Evolutionary conservation across 768 basidiomycete genomes (phyloP).

Genomic region (Phlebiopsis flavidoalba): DNA sequence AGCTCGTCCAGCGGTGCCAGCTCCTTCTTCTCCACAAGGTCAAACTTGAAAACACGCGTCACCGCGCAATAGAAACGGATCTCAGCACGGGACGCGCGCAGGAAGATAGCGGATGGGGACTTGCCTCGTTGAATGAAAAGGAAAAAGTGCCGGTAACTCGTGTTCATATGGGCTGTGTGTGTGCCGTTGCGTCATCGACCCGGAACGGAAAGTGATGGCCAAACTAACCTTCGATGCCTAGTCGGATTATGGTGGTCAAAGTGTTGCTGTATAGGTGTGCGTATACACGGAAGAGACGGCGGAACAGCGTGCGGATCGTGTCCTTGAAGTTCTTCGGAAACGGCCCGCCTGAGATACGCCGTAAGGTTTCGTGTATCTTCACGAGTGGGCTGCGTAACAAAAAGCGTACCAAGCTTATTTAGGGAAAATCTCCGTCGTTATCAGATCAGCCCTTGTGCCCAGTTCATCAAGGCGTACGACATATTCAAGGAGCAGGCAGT

Average conservation of each 20-base stretch:
- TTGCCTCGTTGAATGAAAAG: conserved; percentile 92
- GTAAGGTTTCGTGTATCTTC: conserved; percentile 1
- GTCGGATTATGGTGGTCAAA: conserved; percentile 97
- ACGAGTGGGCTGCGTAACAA: neutral
- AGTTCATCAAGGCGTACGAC: conserved; percentile 99
- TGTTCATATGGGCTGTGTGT: conserved; percentile 86
- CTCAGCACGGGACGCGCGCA: neutral
- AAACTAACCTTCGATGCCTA: conserved; percentile 89
- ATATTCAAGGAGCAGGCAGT: conserved; percentile 90
- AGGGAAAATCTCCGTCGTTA: conserved; percentile 90
- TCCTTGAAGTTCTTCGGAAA: conserved; percentile 89
- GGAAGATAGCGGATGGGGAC: conserved; percentile 13
- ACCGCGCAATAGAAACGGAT: too few relatives aligned
- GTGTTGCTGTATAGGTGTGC: conserved; percentile 98
- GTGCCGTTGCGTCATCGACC: neutral
- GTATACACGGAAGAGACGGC: conserved; percentile 93
- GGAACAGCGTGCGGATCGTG: conserved; percentile 86
- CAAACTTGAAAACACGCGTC: conserved; percentile 53
- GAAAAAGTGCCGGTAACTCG: conserved; percentile 97
- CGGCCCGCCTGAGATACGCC: conserved; percentile 62
- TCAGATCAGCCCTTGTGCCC: conserved; percentile 92
- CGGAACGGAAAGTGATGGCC: neutral
- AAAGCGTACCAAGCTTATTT: conserved; percentile 81
- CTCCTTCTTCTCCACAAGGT: conserved; percentile 95
- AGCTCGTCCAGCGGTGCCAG: conserved; percentile 91